Evolutionary conservation across 2,329 filamentous ascomycete genomes (phyloP).

Genomic region (Ascochyta lentis): DNA sequence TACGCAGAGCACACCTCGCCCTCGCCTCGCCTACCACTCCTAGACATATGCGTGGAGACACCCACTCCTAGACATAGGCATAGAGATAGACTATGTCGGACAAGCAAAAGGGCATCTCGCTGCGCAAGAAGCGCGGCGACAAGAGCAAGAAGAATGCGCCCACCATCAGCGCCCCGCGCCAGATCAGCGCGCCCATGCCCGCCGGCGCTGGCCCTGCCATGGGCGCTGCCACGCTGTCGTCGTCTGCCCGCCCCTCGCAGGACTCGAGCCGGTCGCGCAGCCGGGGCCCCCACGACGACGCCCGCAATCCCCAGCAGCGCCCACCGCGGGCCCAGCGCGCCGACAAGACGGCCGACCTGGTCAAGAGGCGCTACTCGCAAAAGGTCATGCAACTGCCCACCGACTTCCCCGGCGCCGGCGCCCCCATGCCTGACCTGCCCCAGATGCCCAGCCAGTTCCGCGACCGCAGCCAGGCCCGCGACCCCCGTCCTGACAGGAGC

Average conservation of each 20-base stretch:
- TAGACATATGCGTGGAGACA: background rate
- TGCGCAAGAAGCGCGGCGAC: slow-evolving; percentile 67
- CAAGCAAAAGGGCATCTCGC: slow-evolving; percentile 63
- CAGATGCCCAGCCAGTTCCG: slow-evolving; percentile 65
- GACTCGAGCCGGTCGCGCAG: slow-evolving; percentile 46
- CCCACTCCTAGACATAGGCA: too few species aligned
- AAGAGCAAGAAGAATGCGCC: slow-evolving; percentile 61
- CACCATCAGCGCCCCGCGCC: slow-evolving; percentile 61
- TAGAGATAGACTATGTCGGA: too few species aligned
- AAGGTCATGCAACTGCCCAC: slow-evolving; percentile 81
- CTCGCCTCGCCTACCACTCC: too few species aligned
- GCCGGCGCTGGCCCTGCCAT: slow-evolving; percentile 31
- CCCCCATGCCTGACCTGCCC: slow-evolving; percentile 69
- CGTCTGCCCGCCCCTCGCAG: slow-evolving; percentile 47
- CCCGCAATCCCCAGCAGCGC: slow-evolving; percentile 46
- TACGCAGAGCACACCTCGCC: too few species aligned
- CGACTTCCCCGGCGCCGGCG: slow-evolving; percentile 69
- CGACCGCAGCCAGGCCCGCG: slow-evolving; percentile 49
- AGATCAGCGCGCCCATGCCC: slow-evolving; percentile 56
- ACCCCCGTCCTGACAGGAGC: slow-evolving; percentile 55
- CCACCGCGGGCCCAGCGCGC: slow-evolving; percentile 54
- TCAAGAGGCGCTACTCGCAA: slow-evolving; percentile 93
- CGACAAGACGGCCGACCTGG: slow-evolving; percentile 74
- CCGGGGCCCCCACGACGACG: slow-evolving; percentile 25
- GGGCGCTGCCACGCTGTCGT: slow-evolving; percentile 40